phyloP scores from a whole-genome alignment of 2,329 filamentous ascomycete genomes.

The Emmonsia crescens region DNA sequence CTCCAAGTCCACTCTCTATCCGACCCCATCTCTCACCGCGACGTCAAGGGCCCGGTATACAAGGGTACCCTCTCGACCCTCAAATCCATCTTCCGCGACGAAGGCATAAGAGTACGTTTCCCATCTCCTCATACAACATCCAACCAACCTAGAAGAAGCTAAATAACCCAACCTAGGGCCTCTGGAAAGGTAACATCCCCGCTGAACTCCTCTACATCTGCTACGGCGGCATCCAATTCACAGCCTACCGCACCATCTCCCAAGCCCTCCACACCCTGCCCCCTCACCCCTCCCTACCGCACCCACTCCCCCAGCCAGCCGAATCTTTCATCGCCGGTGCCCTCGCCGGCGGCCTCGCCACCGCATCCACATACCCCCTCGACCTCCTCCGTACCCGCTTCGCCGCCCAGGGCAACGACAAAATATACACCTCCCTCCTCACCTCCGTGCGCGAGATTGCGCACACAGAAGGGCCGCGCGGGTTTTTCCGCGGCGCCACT shows the following conservation, averaged over 20 bases:
- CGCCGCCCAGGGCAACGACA: slow-evolving; percentile 77
- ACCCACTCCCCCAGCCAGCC: slow-evolving; percentile 50
- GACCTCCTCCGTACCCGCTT: slow-evolving; percentile 90
- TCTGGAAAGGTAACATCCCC: slow-evolving; percentile 98
- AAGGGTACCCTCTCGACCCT: slow-evolving; percentile 69
- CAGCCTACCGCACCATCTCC: slow-evolving; percentile 67
- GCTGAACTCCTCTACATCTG: slow-evolving; percentile 89
- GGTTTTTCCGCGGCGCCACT: slow-evolving; percentile 79
- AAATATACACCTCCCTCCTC: slow-evolving; percentile 64
- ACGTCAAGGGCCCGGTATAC: slow-evolving; percentile 41
- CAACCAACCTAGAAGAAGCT: neutral
- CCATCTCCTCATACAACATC: neutral
- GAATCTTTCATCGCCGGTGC: slow-evolving; percentile 80
- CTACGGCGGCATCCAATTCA: slow-evolving; percentile 85
- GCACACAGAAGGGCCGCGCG: slow-evolving; percentile 59
- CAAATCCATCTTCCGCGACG: slow-evolving; percentile 62
- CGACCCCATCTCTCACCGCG: slow-evolving; percentile 53
- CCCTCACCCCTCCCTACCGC: slow-evolving; percentile 18
- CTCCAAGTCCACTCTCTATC: slow-evolving; percentile 78
- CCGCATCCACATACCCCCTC: slow-evolving; percentile 77
- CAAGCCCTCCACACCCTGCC: slow-evolving; percentile 50
- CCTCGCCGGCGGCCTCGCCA: slow-evolving; percentile 69
- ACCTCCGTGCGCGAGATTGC: slow-evolving; percentile 62
- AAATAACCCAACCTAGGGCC: slow-evolving; percentile 34
- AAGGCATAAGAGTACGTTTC: slow-evolving; percentile 57